These are phyloP conservation scores for Ganoderma leucocontextum DNA, from an alignment of 1,284 basidiomycete species.

Conservation along the genomic window DNA sequence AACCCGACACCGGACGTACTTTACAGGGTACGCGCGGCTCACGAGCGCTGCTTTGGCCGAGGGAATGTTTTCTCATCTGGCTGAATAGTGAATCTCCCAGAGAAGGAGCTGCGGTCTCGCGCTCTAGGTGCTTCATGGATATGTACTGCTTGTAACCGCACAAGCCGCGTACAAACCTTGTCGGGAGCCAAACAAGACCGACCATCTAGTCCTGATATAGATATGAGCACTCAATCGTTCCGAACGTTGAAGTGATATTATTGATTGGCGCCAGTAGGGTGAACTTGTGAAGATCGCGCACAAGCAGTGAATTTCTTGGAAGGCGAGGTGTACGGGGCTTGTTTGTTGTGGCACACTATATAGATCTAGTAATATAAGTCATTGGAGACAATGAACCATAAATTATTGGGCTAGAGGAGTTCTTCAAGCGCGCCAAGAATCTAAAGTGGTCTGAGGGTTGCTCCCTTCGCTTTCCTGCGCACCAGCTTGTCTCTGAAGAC, in stretches of 20 bases:
- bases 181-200: too few species aligned
- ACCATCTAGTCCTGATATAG: too few species aligned
- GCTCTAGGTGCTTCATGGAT: background rate
- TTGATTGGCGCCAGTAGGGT: too few species aligned
- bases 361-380: background rate
- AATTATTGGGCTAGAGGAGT: background rate
- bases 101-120: background rate
- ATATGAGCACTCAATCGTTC: too few species aligned
- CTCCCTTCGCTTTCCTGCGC: slow-evolving; percentile 10
- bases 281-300: too few species aligned
- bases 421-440: slow-evolving; percentile 27
- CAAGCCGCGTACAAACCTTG: too few species aligned
- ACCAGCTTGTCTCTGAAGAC: slow-evolving; percentile 24
- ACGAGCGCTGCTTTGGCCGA: too few species aligned
- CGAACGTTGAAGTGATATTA: too few species aligned
- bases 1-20: too few species aligned
- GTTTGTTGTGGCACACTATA: background rate
- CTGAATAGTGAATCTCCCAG: background rate
- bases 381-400: background rate
- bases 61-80: background rate
- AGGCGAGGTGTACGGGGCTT: background rate
- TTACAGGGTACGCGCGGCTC: too few species aligned
- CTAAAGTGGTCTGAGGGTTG: slow-evolving; percentile 34
- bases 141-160: too few species aligned
- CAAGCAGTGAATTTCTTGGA: background rate